Conservation (phyloP, 257 asterid genomes). For the Fraxinus cuspidata region DNA sequence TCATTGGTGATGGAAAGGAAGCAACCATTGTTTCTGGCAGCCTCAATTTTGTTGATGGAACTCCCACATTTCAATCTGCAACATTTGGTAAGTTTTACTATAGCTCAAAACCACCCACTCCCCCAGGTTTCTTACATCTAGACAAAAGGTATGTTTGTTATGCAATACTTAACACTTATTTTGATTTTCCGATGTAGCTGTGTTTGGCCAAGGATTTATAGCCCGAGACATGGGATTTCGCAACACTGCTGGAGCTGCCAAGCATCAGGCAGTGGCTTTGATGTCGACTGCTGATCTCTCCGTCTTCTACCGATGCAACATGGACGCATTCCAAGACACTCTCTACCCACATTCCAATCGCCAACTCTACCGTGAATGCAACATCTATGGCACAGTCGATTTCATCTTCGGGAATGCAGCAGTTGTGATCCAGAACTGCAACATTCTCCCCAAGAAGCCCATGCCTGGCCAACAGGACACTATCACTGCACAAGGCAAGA, state of each 20-base stretch:
- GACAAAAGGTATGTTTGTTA: no score
- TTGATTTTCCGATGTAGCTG: conserved; percentile 28
- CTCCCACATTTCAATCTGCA: conserved; percentile 59
- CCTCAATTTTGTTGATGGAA: conserved; percentile 53
- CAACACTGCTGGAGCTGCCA: conserved; percentile 53
- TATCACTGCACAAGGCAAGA: conserved; percentile 55
- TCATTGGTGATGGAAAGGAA: conserved; percentile 52
- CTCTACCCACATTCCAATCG: conserved; percentile 56
- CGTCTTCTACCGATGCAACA: conserved; percentile 47
- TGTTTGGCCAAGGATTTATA: conserved; percentile 57
- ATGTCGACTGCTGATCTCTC: conserved; percentile 57
- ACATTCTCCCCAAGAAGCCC: conserved; percentile 46
- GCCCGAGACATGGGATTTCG: conserved; percentile 70
- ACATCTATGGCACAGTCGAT: conserved; percentile 53
- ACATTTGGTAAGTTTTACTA: conserved; percentile 43
- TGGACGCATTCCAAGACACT: conserved; percentile 54
- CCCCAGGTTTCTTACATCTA: no score
- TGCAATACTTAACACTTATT: background rate
- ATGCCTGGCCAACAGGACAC: conserved; percentile 53
- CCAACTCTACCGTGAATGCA: conserved; percentile 58
- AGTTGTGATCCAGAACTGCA: conserved; percentile 44
- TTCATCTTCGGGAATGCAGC: conserved; percentile 61
- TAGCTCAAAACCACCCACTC: no score
- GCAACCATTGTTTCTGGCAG: conserved; percentile 45
- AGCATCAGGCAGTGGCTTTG: conserved; percentile 63